These are phyloP conservation scores for Apiospora saccharicola DNA, from an alignment of 2,329 filamentous ascomycete species.

Conservation along the genomic window DNA sequence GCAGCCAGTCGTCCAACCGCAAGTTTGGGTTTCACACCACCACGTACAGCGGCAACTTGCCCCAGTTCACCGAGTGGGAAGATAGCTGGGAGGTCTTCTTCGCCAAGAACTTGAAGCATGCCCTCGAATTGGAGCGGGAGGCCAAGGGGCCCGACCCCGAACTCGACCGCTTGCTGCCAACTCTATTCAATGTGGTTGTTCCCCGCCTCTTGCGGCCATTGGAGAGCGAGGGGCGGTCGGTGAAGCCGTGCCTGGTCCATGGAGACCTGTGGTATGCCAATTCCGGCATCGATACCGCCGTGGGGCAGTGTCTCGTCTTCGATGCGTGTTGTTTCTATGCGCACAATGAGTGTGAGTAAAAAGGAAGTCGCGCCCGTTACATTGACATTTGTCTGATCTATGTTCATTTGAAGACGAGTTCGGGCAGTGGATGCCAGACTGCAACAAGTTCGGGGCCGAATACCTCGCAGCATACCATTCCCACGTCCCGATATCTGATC, in stretches of 20 bases:
- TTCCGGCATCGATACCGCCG: conserved; percentile 21
- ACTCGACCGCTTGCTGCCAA: conserved; percentile 25
- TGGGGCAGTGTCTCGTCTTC: conserved; percentile 23
- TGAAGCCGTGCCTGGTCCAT: conserved; percentile 41
- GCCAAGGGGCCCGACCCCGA: conserved; percentile 28
- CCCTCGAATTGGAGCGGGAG: conserved; percentile 29
- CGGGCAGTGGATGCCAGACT: not conserved
- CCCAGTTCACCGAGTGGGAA: conserved; percentile 29
- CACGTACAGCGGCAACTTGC: conserved; percentile 31
- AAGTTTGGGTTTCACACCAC: conserved; percentile 36
- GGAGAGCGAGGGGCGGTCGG: conserved; percentile 37
- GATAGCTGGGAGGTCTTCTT: conserved; percentile 37
- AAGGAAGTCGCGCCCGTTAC: too few species aligned
- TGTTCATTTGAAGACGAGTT: conserved; percentile 24
- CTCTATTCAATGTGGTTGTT: conserved; percentile 31
- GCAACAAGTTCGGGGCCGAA: conserved; percentile 8
- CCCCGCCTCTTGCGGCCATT: conserved; percentile 44
- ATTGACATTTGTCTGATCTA: not conserved
- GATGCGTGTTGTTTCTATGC: conserved; percentile 32
- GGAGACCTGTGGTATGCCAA: conserved; percentile 45
- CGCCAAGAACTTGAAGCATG: conserved; percentile 25
- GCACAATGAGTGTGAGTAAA: conserved; percentile 37
- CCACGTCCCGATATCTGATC: conserved; percentile 3
- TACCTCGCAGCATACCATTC: conserved; percentile 16
- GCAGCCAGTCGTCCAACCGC: conserved; percentile 31